Conservation (phyloP, 1,284 basidiomycete species). For the Moesziomyces sp. region DNA sequence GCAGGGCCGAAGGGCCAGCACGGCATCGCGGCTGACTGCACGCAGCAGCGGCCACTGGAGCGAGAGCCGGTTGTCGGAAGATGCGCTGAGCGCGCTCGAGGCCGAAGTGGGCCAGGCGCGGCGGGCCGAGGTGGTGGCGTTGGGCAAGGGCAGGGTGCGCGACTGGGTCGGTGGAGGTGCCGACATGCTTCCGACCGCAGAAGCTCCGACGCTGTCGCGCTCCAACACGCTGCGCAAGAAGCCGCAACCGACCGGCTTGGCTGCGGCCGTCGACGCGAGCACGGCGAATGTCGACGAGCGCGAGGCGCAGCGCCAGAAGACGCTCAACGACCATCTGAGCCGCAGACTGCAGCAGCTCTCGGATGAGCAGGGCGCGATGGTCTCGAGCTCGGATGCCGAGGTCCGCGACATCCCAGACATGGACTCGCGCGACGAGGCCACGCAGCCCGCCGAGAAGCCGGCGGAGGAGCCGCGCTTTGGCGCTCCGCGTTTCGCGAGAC, state of each 20-base stretch:
- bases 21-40: conserved; percentile 31
- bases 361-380: conserved; percentile 11
- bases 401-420: conserved; percentile 20
- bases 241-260: neutral
- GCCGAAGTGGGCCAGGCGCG: conserved; percentile 49
- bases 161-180: conserved; percentile 39
- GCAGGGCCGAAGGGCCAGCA: conserved; percentile 21
- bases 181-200: conserved; percentile 14
- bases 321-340: conserved; percentile 23
- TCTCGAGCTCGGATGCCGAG: neutral
- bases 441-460: conserved; percentile 1
- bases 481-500: conserved; percentile 11
- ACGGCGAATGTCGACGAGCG: neutral
- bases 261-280: too few relatives aligned
- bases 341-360: conserved; percentile 21
- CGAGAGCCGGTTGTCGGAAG: conserved; percentile 38
- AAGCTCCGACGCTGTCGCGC: conserved; percentile 39
- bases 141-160: conserved; percentile 46
- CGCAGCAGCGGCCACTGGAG: conserved; percentile 45
- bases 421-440: conserved; percentile 1
- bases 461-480: neutral
- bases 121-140: conserved; percentile 39
- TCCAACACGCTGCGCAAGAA: conserved; percentile 35
- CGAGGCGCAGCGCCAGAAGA: conserved; percentile 22
- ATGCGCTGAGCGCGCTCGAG: conserved; percentile 44